These are phyloP conservation scores for Thuja plicata DNA, from an alignment of 83 land plant species.

Conservation along the genomic window DNA sequence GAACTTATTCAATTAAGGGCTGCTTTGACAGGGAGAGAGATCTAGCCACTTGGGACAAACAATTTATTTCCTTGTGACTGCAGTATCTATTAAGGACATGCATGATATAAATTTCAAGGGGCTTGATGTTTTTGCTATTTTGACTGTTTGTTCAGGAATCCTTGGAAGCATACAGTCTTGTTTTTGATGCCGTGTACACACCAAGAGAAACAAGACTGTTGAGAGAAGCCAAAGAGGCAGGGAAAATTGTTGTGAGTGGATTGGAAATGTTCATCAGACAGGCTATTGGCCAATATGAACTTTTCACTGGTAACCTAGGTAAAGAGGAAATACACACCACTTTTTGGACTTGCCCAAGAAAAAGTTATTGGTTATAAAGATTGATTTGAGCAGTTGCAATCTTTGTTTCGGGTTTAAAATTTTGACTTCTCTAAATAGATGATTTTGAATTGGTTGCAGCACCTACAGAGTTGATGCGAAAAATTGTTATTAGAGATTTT, in stretches of 20 bases:
- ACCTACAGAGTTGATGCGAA: constrained; percentile 5
- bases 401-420: background rate
- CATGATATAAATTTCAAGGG: background rate
- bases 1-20: background rate
- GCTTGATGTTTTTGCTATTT: background rate
- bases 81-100: background rate
- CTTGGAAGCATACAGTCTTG: constrained; percentile 23
- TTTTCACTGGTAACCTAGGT: constrained; percentile 31
- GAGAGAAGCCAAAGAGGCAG: constrained; percentile 30
- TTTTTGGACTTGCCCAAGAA: background rate
- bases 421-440: background rate
- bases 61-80: background rate
- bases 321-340: background rate
- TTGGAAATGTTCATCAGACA: constrained; percentile 41
- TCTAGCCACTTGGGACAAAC: background rate
- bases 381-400: background rate
- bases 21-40: background rate
- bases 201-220: constrained; percentile 30
- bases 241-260: constrained; percentile 34
- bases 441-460: constrained; percentile 4
- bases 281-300: constrained; percentile 34
- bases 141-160: constrained; percentile 14
- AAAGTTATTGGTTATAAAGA: background rate
- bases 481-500: constrained; percentile 10
- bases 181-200: constrained; percentile 41